Conservation (phyloP, 768 basidiomycete species). For the Lactarius hengduanensis region DNA sequence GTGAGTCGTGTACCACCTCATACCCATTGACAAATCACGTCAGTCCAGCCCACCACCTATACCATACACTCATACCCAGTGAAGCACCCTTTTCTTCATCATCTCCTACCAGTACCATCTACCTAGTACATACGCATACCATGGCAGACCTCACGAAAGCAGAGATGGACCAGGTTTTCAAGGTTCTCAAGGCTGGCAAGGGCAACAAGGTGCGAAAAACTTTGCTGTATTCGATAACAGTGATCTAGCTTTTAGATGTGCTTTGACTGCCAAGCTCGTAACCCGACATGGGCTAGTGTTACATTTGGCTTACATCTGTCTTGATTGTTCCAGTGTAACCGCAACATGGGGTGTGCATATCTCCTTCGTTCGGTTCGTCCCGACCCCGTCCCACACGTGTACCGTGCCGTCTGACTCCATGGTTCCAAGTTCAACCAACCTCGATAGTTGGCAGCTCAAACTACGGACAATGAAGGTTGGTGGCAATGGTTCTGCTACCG, state of each 20-base stretch:
- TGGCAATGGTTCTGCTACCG: constrained; percentile 82
- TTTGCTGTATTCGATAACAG: neutral
- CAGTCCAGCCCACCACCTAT: neutral
- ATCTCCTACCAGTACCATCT: neutral
- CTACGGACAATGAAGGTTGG: constrained; percentile 96
- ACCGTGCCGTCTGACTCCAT: neutral
- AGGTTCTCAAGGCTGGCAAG: constrained; percentile 77
- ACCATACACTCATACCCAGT: neutral
- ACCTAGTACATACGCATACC: neutral
- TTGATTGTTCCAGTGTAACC: constrained; percentile 92
- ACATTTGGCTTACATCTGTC: constrained; percentile 97
- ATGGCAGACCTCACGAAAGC: constrained; percentile 82
- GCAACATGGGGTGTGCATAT: constrained; percentile 99
- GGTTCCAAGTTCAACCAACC: constrained; percentile 80
- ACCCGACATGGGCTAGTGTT: constrained; percentile 97
- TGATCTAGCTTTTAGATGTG: constrained; percentile 54
- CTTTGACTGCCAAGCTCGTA: constrained; percentile 93
- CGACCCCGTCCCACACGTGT: neutral
- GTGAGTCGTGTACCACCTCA: neutral
- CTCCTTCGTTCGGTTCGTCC: constrained; percentile 84
- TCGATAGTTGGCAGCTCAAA: constrained; percentile 89
- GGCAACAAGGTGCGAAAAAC: constrained; percentile 68
- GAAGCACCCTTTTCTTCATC: neutral
- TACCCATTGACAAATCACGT: neutral
- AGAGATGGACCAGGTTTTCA: constrained; percentile 86